phyloP scores from a whole-genome alignment of 768 basidiomycete genomes.

The Pleurotus cornucopiae region DNA sequence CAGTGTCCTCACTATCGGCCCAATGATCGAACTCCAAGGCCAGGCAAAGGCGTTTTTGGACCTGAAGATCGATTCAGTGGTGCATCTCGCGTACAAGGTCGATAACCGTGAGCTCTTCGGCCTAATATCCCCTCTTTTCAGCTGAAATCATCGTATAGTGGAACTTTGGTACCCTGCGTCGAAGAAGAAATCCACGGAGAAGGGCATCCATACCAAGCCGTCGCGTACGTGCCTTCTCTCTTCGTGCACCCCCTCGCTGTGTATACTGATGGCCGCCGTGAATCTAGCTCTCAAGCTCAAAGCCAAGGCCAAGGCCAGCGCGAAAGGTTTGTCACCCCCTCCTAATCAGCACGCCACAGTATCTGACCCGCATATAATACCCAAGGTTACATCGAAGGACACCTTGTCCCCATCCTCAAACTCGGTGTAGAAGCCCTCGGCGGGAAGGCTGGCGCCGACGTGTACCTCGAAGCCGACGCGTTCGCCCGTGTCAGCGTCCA shows the following conservation, averaged over 20 bases:
- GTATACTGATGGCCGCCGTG: neutral
- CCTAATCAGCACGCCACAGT: neutral
- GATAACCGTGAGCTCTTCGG: neutral
- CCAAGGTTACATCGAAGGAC: neutral
- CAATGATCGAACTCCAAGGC: conserved; percentile 30
- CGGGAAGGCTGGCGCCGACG: neutral
- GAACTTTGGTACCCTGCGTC: neutral
- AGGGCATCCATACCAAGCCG: neutral
- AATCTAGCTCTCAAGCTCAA: neutral
- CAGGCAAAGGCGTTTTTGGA: conserved; percentile 23
- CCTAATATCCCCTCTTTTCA: too few relatives aligned
- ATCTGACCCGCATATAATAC: neutral
- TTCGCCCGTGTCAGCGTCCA: neutral
- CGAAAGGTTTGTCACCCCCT: neutral
- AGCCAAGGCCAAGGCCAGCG: neutral
- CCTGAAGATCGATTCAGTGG: conserved; percentile 25
- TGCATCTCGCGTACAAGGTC: conserved; percentile 25
- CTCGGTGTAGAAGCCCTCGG: neutral
- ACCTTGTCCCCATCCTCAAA: neutral
- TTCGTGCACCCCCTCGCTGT: neutral
- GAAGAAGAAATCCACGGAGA: neutral
- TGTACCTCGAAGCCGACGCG: neutral
- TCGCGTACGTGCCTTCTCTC: neutral
- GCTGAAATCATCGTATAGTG: neutral
- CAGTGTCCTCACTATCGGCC: conserved; percentile 35